Percentiles rank a stretch among this genome's conserved stretches.
Conservation (phyloP, 108 stramenopile species). For the Cyclotella atomus region DNA sequence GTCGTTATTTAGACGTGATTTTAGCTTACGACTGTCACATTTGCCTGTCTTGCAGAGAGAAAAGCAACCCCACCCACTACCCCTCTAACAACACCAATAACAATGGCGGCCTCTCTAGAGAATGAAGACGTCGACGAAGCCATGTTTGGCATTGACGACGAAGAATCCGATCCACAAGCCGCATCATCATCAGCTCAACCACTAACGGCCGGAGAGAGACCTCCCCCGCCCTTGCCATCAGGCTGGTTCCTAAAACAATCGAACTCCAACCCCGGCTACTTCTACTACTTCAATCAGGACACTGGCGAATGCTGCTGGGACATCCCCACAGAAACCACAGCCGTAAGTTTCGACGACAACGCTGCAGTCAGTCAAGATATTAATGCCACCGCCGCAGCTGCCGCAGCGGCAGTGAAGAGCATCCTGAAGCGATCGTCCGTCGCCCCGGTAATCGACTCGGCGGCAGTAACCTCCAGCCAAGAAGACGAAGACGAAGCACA, state of each 20-base stretch:
- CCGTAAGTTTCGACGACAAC: neutral
- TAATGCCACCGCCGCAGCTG: conserved; percentile 32
- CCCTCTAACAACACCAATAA: no score
- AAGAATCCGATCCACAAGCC: neutral
- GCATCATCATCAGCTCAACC: neutral
- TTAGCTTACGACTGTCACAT: no score
- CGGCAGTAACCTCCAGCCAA: neutral
- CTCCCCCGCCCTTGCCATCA: conserved; percentile 59
- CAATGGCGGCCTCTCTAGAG: no score
- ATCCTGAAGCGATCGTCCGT: conserved; percentile 28
- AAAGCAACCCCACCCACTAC: no score
- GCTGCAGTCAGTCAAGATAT: conserved; percentile 16
- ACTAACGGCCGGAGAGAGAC: conserved; percentile 12
- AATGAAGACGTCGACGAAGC: conserved; percentile 23
- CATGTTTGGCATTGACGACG: conserved; percentile 20
- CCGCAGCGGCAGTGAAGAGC: conserved; percentile 38
- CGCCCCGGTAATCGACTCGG: neutral
- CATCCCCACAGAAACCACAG: conserved; percentile 29
- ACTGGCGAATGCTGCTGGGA: conserved; percentile 82
- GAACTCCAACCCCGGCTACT: conserved; percentile 56
- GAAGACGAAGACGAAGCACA: conserved; percentile 8
- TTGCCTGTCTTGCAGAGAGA: no score
- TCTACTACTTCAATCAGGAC: conserved; percentile 82
- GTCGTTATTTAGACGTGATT: no score
- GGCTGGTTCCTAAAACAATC: conserved; percentile 71